Evolutionary conservation across 2,329 filamentous ascomycete genomes (phyloP), one percentile per base, ranked within the genome.

Genomic region (Aspergillus persii): DNA sequence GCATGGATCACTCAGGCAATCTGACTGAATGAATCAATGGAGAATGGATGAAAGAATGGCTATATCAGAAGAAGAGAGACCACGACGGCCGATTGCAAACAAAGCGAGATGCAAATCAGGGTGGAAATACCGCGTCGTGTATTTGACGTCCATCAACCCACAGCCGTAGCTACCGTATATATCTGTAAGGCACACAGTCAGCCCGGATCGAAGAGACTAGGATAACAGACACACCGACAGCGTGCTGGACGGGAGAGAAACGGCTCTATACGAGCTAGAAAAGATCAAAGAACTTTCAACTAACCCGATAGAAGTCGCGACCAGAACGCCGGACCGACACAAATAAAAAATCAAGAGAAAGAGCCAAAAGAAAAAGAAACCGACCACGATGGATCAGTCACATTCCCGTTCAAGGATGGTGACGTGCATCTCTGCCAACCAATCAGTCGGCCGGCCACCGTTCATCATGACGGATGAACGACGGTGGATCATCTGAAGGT

Each of bases 341-440:
- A 41, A 41, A 41, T n/a, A 41, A 41, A 41, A 41, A 41, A n/a
- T n/a, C 15, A 18, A 41, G 36, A 31, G 7, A 41, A 53, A 41
- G 36, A 54, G 39, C 39, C 18, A 50, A 60, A 41, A 53, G 31
- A 29, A 56, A 26, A 50, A 50, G 9, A 48, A 48, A 54, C 44
- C 15, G 15, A 58, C 33, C 33, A 31, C 18, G 52, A 52, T 36
- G 33, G 56, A 39, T 39, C 53, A 26, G 44, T 47, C 44, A 47
- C 44, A 47, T 23, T 47, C 11, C 18, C 18, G 8, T 47, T 9
- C 18, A 47, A 26, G 23, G 44, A 8, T 11, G 18, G 18, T 47
- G 44, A 47, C 44, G 44, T 47, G 44, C 44, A 47, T 23, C 18
- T 23, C 44, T 47, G 18, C 18, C 44, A 47, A 27, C 44, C 18